Base-by-base conservation (phyloP, 2,329 filamentous ascomycete genomes). In the Apiospora rasikravindrae region DNA sequence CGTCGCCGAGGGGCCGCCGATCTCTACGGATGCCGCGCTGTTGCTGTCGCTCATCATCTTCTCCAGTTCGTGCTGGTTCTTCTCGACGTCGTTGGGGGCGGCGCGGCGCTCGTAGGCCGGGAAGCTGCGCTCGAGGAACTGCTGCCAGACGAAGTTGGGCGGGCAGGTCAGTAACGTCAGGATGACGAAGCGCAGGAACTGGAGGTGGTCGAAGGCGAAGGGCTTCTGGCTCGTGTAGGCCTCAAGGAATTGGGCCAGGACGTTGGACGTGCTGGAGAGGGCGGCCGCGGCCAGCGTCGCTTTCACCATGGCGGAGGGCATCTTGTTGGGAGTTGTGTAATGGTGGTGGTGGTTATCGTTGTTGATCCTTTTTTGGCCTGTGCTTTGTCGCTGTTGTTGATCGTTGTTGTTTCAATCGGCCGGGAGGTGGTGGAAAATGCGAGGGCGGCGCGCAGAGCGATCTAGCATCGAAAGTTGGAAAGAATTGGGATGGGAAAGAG, bases 61-160 rank as follows among this genome's bases (percentile, higher is more conserved):
- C 73, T 82, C 80, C 2, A 79, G 72, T 37, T 81, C 79, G 67
- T 78, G 42, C 37, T 67, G 77, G 68, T 80, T 71, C 47, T 68
- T 79, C 74, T 81, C 80, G 70, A 80, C 53, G 71, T 80, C 77
- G 37, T 71, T 70, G 37, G n/a, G 29, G 70, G 73, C 69, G 26
- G 70, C 69, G 70, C 53, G 67, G 69, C 69, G 75, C 44, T 76
- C 78, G 74, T 84, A 84, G 0, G 86, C 87, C 0, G 88, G 88
- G 71, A 89, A 88, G 13, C 79, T 83, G 29, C 82, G 81, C 78
- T 90, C 88, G 42, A 90, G 83, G 42, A 84, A 84, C 71, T 86
- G 84, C 75, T 90, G 88, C 88, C 89, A 91, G 71, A 87, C 80
- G 76, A 88, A 90, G 74, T 89, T 89, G 69, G 88, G 85, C 8